Evolutionary conservation across 441 rosid species (phyloP).

Genomic region (Geranium incanum): DNA sequence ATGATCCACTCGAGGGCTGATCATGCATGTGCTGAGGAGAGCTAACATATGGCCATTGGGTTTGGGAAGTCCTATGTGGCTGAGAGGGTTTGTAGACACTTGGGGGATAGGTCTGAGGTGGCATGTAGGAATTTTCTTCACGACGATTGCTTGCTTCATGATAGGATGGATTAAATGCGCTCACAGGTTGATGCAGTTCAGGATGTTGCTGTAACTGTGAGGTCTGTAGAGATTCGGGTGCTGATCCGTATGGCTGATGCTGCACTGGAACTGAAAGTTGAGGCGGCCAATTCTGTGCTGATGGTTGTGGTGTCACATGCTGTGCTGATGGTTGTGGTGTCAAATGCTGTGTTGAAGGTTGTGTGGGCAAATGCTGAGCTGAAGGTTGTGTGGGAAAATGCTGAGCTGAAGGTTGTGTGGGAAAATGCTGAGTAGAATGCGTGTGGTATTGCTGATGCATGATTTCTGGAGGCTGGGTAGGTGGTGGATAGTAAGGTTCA

Average conservation of each 20-base stretch:
- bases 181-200: constrained; percentile 19
- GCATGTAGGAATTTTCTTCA: constrained; percentile 20
- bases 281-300: constrained; percentile 13
- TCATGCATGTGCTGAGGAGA: constrained; percentile 18
- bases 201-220: constrained; percentile 16
- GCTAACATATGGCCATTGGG: constrained; percentile 21
- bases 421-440: constrained; percentile 22
- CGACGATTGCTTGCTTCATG: constrained; percentile 16
- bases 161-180: constrained; percentile 15
- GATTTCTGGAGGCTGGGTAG: constrained; percentile 16
- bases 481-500: constrained; percentile 24
- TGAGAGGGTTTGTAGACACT: constrained; percentile 16
- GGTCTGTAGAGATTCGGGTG: constrained; percentile 18
- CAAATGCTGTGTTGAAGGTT: constrained; percentile 15
- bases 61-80: constrained; percentile 16
- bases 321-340: constrained; percentile 11
- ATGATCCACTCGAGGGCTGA: constrained; percentile 21
- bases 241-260: constrained; percentile 23
- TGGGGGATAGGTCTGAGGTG: constrained; percentile 23
- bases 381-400: constrained; percentile 19
- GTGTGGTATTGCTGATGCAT: constrained; percentile 20
- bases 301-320: constrained; percentile 11
- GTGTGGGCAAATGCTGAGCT: constrained; percentile 18
- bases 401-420: background rate
- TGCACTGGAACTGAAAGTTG: constrained; percentile 11